These are phyloP conservation scores for Arbutus unedo DNA, from an alignment of 148 eudicot species.

Conservation along the genomic window DNA sequence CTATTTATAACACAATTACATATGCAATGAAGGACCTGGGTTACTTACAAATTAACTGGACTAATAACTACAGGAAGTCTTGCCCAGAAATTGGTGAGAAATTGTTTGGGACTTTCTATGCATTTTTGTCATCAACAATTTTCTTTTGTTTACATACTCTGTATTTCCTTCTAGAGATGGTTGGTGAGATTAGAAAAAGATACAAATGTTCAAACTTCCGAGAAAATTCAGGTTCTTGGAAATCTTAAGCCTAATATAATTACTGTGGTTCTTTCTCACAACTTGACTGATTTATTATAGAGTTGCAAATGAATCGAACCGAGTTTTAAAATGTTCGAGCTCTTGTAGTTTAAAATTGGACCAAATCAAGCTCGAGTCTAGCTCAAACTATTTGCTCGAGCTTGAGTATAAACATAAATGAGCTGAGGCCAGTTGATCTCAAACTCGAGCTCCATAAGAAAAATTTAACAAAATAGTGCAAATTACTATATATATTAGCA, in stretches of 20 bases:
- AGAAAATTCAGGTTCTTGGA: not conserved
- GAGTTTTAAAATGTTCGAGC: no score
- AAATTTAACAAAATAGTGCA: no score
- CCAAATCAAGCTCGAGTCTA: no score
- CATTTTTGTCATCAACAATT: not conserved
- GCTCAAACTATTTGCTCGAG: no score
- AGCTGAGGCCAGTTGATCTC: no score
- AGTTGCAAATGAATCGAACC: no score
- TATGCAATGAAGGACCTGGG: not conserved
- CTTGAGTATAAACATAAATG: no score
- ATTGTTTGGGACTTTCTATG: not conserved
- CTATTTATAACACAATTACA: not conserved
- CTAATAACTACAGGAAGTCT: not conserved
- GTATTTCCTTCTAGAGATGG: not conserved
- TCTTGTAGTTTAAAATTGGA: no score
- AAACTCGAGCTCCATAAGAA: no score
- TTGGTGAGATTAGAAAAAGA: not conserved
- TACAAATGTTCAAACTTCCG: not conserved
- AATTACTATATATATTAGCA: no score
- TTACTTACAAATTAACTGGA: not conserved
- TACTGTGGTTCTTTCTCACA: not conserved
- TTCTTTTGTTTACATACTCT: not conserved
- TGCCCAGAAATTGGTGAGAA: not conserved
- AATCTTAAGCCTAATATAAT: not conserved
- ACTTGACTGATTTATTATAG: not conserved